These are phyloP conservation scores for Ophiostoma pallidulum DNA, from an alignment of 2,329 filamentous ascomycete species.

Conservation along the genomic window DNA sequence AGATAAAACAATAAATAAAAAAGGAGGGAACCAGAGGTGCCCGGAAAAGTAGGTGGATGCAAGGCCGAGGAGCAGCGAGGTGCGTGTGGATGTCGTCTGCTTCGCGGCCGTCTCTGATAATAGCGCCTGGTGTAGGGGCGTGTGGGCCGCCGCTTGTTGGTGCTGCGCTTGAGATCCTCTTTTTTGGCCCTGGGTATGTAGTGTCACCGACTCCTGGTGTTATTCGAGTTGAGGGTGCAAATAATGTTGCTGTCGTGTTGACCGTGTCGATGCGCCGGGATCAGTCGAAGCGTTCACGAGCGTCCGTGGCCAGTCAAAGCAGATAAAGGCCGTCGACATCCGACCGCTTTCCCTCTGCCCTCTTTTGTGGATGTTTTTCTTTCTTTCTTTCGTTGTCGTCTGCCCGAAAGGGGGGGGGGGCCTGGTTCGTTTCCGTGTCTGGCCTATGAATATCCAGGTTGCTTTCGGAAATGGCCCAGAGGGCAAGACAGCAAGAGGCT, in stretches of 20 bases:
- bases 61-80: too few relatives aligned
- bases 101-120: conserved; percentile 1
- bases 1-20: not conserved
- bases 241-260: too few relatives aligned
- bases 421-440: not conserved
- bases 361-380: not conserved
- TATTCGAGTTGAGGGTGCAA: too few relatives aligned
- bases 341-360: conserved; percentile 6
- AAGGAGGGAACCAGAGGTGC: not conserved
- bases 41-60: not conserved
- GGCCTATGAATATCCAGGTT: not conserved
- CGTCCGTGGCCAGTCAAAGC: not conserved
- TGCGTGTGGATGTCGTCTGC: conserved; percentile 1
- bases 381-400: not conserved
- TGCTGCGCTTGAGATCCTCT: not conserved
- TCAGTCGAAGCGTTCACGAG: conserved; percentile 3
- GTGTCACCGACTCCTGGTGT: too few relatives aligned
- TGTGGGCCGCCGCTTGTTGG: conserved; percentile 3
- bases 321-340: conserved; percentile 3
- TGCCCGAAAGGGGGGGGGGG: too few relatives aligned
- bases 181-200: not conserved
- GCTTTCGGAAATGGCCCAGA: not conserved
- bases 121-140: not conserved
- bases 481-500: not conserved
- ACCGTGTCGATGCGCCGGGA: too few relatives aligned